Base-by-base conservation (phyloP, 2,329 filamentous ascomycete genomes). In the Beauveria caledonica region DNA sequence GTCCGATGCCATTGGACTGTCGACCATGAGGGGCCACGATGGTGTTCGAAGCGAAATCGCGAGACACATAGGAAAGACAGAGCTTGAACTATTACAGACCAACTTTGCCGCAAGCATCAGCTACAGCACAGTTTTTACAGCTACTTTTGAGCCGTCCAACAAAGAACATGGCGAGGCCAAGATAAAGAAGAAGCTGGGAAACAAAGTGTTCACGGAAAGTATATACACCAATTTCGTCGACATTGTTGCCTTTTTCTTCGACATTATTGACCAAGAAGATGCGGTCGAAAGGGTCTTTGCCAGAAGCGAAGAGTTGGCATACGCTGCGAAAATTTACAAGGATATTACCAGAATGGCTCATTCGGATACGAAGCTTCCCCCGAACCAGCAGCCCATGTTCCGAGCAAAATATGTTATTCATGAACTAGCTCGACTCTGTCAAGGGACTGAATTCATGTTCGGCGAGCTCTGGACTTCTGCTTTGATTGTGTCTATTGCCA, bases 351-450 rank as follows among this genome's bases (percentile, higher is more conserved):
- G 71, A 3, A 85, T 87, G 64, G 84, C 88, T 33, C 78, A 86
- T 64, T 92, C 92, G 0, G 76, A 78, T 2, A 80, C 83, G 29
- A 73, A 77, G 13, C 76, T 97, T 8, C 88, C 91, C 3, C 78
- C 87, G 11, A 90, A 88, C 60, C 92, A 96, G 66, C 92, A 97
- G 67, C 94, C 94, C 3, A 86, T 85, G 58, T 97, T 97, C 74
- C 87, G 83, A 65, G 86, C 87, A 29, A 91, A 87, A 65, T 89
- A 88, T 67, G 78, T 99, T 3, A 77, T 87, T 11, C 83, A 87
- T 63, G 86, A 94, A 68, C 80, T 97, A 23, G 80, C 88, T 15
- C 85, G 91, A 60, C 76, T 97, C n/a, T 95, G 89, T 68, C 83
- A 83, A 64, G 82, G 87, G 50, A 88, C 86, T 2, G 82, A 85